These are phyloP conservation scores for Phytopythium aichiense DNA, from an alignment of 352 stramenopile genomes.

Conservation along the genomic window DNA sequence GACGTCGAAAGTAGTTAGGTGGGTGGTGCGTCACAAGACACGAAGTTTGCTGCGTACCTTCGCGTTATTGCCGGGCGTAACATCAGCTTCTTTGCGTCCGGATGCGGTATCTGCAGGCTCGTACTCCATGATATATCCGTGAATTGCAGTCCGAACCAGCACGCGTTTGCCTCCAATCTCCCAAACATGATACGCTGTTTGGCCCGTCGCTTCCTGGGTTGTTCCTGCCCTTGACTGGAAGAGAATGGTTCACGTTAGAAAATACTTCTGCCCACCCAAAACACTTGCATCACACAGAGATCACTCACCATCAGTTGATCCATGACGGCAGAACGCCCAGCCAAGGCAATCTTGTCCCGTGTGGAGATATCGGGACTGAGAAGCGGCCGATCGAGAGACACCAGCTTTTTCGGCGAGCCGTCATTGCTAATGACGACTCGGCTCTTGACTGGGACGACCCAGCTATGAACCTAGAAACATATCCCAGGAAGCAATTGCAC, in stretches of 20 bases:
- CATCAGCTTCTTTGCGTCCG: background rate
- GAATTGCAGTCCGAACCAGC: conserved; percentile 51
- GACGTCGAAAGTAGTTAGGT: background rate
- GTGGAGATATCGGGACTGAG: conserved; percentile 19
- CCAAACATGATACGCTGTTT: conserved; percentile 66
- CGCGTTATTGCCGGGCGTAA: background rate
- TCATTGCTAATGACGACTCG: conserved; percentile 26
- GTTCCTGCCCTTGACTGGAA: background rate
- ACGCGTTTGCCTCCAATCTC: conserved; percentile 45
- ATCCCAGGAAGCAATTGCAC: background rate
- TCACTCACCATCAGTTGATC: conserved; percentile 24
- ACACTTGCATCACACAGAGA: background rate
- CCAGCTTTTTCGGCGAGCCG: conserved; percentile 29
- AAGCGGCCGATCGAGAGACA: conserved; percentile 56
- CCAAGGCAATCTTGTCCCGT: conserved; percentile 28
- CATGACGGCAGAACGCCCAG: conserved; percentile 20
- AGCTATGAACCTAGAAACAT: conserved; percentile 20
- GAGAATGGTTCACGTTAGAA: background rate
- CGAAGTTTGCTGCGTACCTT: background rate
- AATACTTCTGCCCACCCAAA: background rate
- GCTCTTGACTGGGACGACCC: conserved; percentile 58
- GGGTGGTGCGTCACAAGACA: too few species aligned
- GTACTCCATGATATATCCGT: conserved; percentile 5
- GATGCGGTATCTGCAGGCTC: background rate
- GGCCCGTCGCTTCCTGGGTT: conserved; percentile 5